Percentiles rank a stretch among this genome's conserved stretches.
phyloP scores from a whole-genome alignment of 371 early-diverging fungal species.

The Apophysomyces variabilis region DNA sequence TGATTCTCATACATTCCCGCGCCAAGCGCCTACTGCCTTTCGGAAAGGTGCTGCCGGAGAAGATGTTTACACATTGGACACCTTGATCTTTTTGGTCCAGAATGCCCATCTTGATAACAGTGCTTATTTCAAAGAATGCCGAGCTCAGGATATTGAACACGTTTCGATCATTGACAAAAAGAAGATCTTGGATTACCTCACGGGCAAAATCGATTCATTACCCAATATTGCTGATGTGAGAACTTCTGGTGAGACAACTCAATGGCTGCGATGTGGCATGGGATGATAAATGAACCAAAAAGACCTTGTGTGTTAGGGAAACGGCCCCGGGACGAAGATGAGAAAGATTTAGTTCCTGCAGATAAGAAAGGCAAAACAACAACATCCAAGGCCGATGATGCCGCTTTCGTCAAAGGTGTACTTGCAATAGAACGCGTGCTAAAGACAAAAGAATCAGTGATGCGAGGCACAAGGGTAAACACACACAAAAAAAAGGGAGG shows the following conservation, averaged over 20 bases:
- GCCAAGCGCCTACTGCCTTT: slow-evolving; percentile 64
- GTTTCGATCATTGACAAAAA: slow-evolving; percentile 78
- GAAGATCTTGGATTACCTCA: slow-evolving; percentile 75
- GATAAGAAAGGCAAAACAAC: slow-evolving; percentile 39
- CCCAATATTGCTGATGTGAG: slow-evolving; percentile 39
- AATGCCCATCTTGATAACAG: slow-evolving; percentile 69
- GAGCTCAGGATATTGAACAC: slow-evolving; percentile 61
- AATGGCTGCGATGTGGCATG: background rate
- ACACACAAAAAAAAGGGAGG: background rate
- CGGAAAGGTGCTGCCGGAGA: slow-evolving; percentile 52
- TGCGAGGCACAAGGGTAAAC: slow-evolving; percentile 51
- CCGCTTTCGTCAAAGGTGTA: slow-evolving; percentile 42
- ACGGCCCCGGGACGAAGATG: slow-evolving; percentile 42
- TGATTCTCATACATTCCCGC: slow-evolving; percentile 55
- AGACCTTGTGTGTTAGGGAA: slow-evolving; percentile 25
- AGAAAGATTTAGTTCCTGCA: slow-evolving; percentile 25
- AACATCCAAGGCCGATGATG: slow-evolving; percentile 39
- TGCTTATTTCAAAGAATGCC: slow-evolving; percentile 73
- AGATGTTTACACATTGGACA: slow-evolving; percentile 74
- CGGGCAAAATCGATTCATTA: slow-evolving; percentile 62
- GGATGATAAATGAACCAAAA: background rate
- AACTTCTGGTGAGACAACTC: slow-evolving; percentile 14
- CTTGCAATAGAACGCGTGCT: slow-evolving; percentile 50
- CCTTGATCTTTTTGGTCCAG: slow-evolving; percentile 76
- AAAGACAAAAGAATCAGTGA: slow-evolving; percentile 44